Evolutionary conservation across 2,329 filamentous ascomycete species (phyloP).

Genomic region (Aureobasidium sp.): DNA sequence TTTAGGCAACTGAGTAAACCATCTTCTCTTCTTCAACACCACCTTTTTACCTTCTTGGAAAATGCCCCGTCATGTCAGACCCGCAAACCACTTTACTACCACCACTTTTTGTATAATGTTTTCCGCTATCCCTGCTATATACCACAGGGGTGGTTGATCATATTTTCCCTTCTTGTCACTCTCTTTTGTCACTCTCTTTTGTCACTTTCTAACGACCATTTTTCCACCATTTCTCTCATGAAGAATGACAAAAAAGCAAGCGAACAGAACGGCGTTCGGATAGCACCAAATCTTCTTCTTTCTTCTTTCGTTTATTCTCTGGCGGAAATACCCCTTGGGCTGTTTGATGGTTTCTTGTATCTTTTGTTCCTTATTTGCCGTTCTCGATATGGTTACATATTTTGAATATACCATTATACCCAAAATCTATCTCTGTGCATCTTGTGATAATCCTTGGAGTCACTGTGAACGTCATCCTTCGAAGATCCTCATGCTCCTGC

Average conservation of each 20-base stretch:
- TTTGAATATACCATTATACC: no score
- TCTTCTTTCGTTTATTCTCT: background rate
- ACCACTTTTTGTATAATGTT: conserved; percentile 3
- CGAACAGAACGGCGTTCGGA: background rate
- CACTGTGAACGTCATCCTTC: no score
- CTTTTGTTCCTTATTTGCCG: background rate
- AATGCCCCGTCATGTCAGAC: conserved; percentile 3
- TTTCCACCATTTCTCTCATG: background rate
- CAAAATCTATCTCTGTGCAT: no score
- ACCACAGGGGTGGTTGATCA: background rate
- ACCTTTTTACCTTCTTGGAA: background rate
- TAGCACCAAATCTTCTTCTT: background rate
- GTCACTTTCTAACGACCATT: background rate
- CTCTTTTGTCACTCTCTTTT: background rate
- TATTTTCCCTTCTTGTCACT: background rate
- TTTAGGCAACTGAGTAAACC: background rate
- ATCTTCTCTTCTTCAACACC: background rate
- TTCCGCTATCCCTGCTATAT: background rate
- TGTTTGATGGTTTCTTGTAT: background rate
- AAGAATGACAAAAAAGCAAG: background rate
- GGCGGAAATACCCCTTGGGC: background rate
- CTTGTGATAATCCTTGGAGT: no score
- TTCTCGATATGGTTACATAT: no score
- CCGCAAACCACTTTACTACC: no score
- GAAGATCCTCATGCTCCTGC: no score